A percentile compares a stretch with the other conserved stretches of the same genome.
Conservation (phyloP, 2,329 filamentous ascomycete species). For the Tolypocladium album region DNA sequence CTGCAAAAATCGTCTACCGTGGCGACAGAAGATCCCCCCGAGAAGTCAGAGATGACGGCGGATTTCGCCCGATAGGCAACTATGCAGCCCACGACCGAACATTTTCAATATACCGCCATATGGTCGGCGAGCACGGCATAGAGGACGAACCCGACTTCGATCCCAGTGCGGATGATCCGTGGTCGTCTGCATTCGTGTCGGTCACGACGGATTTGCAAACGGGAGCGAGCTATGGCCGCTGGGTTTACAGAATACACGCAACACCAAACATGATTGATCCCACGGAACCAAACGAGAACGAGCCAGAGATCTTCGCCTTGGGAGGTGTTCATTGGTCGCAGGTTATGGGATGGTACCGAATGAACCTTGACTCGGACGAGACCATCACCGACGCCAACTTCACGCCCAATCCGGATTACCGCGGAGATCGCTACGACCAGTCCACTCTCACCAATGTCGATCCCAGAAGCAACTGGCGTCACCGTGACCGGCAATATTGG, state of each 20-base stretch:
- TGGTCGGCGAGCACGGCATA: not conserved
- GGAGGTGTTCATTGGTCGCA: not conserved
- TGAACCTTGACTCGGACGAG: not conserved
- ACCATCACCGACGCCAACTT: not conserved
- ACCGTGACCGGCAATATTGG: not conserved
- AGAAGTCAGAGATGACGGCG: not conserved
- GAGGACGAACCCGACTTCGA: not conserved
- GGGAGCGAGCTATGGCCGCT: not conserved
- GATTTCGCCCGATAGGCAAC: not conserved
- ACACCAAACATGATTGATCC: not conserved
- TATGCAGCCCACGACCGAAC: not conserved
- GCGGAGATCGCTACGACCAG: not conserved
- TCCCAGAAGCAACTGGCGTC: not conserved
- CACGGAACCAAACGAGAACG: not conserved
- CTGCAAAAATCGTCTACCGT: not conserved
- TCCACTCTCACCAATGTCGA: not conserved
- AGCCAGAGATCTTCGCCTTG: not conserved
- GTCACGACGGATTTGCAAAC: not conserved
- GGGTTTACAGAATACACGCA: not conserved
- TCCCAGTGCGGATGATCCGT: not conserved
- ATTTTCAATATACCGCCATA: not conserved
- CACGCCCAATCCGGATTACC: not conserved
- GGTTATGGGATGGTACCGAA: not conserved
- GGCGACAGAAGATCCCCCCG: not conserved
- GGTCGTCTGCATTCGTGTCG: not conserved